Conservation (phyloP, 23 red algal genomes). For the Agarophyton chilense region DNA sequence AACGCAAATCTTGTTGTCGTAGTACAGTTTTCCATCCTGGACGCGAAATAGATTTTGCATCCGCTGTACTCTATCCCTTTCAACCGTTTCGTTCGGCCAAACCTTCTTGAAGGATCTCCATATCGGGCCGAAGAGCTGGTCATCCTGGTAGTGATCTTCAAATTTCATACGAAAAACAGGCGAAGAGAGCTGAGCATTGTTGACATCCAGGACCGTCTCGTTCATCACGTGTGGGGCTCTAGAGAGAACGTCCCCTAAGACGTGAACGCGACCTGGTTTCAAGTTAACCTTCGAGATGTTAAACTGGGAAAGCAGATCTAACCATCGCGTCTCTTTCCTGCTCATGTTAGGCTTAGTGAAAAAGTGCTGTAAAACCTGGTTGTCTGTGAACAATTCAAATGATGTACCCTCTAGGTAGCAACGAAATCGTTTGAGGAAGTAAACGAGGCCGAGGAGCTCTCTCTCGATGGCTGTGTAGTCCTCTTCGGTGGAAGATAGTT, state of each 20-base stretch:
- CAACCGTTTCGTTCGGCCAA: no score
- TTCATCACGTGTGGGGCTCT: not conserved
- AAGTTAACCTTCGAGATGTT: not conserved
- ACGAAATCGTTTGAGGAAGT: constrained; percentile 14
- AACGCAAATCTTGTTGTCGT: constrained; percentile 14
- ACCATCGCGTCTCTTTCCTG: not conserved
- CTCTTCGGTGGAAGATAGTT: not conserved
- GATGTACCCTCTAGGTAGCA: constrained; percentile 13
- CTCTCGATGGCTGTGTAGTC: constrained; percentile 18
- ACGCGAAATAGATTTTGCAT: constrained; percentile 1
- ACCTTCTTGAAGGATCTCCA: not conserved
- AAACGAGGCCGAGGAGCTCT: constrained; percentile 30
- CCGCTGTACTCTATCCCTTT: no score
- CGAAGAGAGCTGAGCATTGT: no score
- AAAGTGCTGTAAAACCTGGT: constrained; percentile 29
- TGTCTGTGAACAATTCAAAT: constrained; percentile 51
- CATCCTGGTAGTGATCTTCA: not conserved
- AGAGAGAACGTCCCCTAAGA: constrained; percentile 14
- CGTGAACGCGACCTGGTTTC: constrained; percentile 28
- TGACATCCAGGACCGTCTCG: not conserved
- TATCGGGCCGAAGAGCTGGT: constrained; percentile 23
- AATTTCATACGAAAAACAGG: no score
- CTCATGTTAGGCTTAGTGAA: constrained; percentile 8
- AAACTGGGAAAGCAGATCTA: not conserved
- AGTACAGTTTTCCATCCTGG: not conserved